Conservation (phyloP, 352 stramenopile species). For the Phytophthora sp. region DNA sequence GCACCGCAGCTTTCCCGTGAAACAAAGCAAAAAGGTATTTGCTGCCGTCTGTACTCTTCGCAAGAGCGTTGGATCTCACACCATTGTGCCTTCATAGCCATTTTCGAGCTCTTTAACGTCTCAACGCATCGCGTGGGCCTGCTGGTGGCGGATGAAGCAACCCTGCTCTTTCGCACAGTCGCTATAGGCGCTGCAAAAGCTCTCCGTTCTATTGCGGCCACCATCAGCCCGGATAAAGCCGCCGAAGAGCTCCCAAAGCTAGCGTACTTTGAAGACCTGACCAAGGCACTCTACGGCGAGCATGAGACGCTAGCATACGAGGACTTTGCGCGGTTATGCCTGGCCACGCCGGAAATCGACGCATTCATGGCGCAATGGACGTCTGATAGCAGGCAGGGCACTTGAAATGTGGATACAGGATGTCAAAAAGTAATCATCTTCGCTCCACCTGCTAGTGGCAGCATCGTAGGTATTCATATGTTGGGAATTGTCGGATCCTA, state of each 20-base stretch:
- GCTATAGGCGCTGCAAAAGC: conserved; percentile 15
- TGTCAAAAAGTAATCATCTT: no score
- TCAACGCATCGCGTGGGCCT: conserved; percentile 34
- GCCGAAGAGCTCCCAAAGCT: neutral
- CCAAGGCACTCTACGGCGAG: conserved; percentile 36
- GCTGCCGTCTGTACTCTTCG: neutral
- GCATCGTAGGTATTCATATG: no score
- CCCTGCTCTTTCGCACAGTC: conserved; percentile 34
- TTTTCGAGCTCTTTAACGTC: conserved; percentile 44
- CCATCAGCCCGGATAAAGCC: neutral
- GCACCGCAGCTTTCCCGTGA: conserved; percentile 21
- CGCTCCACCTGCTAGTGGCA: no score
- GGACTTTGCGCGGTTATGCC: conserved; percentile 23
- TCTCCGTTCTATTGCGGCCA: neutral
- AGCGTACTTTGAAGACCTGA: conserved; percentile 33
- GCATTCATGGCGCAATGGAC: conserved; percentile 22
- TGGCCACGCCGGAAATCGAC: conserved; percentile 11
- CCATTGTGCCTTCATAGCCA: conserved; percentile 4
- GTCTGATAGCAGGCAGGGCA: neutral
- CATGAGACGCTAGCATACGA: conserved; percentile 26
- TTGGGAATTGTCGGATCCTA: no score
- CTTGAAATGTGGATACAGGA: no score
- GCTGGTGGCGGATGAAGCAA: conserved; percentile 40
- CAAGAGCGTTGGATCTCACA: neutral
- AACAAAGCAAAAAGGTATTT: conserved; percentile 23